phyloP scores from a whole-genome alignment of 257 asterid genomes.

The Solanum acaule region DNA sequence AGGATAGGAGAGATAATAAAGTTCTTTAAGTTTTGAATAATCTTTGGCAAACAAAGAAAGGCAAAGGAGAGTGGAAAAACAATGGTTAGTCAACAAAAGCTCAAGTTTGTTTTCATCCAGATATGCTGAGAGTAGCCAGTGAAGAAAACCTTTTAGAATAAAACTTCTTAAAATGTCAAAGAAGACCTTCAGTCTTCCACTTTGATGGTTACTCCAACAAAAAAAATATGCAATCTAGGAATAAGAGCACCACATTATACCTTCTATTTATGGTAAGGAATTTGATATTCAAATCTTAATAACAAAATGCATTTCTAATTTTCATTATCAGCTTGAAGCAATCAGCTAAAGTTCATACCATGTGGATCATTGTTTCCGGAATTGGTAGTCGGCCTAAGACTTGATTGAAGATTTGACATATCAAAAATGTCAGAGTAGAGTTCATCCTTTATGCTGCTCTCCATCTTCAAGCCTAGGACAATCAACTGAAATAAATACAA shows the following conservation, averaged over 20 bases:
- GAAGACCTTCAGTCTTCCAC: neutral
- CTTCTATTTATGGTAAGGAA: neutral
- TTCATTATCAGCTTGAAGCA: neutral
- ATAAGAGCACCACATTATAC: neutral
- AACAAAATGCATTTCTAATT: neutral
- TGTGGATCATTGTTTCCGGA: neutral
- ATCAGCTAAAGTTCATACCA: neutral
- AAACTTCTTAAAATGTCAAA: neutral
- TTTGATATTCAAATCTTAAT: neutral
- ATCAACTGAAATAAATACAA: neutral
- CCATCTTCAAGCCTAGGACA: neutral
- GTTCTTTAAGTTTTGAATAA: neutral
- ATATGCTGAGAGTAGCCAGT: neutral
- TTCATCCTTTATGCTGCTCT: neutral
- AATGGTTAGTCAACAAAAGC: neutral
- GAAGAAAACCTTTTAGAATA: neutral
- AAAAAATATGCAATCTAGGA: neutral
- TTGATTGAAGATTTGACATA: constrained; percentile 1
- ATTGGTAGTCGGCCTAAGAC: neutral
- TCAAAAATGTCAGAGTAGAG: neutral
- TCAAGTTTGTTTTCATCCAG: neutral
- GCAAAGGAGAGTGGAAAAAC: neutral
- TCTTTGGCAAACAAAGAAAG: neutral
- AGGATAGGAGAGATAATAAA: neutral
- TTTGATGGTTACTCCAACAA: neutral